Percentiles rank a stretch among this genome's conserved stretches.
Conservation (phyloP, 768 basidiomycete genomes). For the Lepiota venenata region DNA sequence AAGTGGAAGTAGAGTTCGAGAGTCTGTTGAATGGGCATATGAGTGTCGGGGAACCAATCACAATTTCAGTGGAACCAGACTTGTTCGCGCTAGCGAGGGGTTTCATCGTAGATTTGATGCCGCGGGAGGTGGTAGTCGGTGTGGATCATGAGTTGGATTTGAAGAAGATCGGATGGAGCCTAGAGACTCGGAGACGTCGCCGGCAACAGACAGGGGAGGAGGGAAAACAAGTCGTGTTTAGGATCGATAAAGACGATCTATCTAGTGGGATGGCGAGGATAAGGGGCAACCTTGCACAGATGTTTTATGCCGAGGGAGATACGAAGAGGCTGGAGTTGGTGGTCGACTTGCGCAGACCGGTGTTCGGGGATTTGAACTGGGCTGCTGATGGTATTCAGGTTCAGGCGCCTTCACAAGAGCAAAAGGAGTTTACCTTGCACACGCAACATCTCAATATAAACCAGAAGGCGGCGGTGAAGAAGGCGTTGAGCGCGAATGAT, state of each 20-base stretch:
- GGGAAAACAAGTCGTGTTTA: conserved; percentile 48
- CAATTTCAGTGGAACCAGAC: conserved; percentile 83
- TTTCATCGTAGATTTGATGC: conserved; percentile 71
- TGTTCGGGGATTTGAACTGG: conserved; percentile 40
- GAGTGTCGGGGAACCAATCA: conserved; percentile 75
- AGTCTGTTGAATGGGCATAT: conserved; percentile 76
- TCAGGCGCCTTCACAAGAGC: conserved; percentile 12
- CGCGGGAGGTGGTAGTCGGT: conserved; percentile 65
- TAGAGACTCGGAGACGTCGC: conserved; percentile 5
- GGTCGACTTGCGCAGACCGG: conserved; percentile 75
- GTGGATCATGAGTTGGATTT: conserved; percentile 71
- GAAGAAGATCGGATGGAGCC: conserved; percentile 14
- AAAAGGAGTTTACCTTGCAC: conserved; percentile 18
- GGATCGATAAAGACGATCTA: conserved; percentile 94
- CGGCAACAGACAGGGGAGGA: neutral
- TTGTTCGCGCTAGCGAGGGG: conserved; percentile 84
- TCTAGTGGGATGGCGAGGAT: conserved; percentile 84
- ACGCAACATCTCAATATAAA: conserved; percentile 58
- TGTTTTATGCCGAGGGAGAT: conserved; percentile 84
- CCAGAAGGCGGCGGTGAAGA: conserved; percentile 69
- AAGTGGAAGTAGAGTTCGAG: conserved; percentile 15
- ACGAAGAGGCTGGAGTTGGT: conserved; percentile 63
- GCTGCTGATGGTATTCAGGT: neutral
- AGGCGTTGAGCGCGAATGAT: conserved; percentile 76
- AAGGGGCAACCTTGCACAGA: conserved; percentile 82